Percentiles rank a stretch among this genome's conserved stretches.
phyloP scores from a whole-genome alignment of 768 basidiomycete genomes.

The Kwoniella sp. region DNA sequence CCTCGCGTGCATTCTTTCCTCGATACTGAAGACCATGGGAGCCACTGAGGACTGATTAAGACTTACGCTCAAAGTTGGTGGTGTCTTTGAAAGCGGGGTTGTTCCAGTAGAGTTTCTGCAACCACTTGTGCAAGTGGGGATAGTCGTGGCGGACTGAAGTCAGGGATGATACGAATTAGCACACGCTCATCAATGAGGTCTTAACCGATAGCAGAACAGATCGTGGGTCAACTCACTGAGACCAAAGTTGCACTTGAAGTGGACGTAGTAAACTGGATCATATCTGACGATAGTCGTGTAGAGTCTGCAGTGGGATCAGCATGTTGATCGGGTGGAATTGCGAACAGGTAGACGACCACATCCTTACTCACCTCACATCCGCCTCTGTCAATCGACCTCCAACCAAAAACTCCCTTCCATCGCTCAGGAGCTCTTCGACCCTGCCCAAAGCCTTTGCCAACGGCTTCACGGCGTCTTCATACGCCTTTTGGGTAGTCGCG shows the following conservation, averaged over 20 bases:
- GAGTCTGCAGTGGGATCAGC: constrained; percentile 62
- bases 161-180: too few species aligned
- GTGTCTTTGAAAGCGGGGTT: constrained; percentile 80
- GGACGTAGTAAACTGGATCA: constrained; percentile 72
- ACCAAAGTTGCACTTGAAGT: constrained; percentile 92
- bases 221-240: constrained; percentile 58
- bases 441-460: constrained; percentile 80
- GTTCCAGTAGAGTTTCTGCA: constrained; percentile 89
- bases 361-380: constrained; percentile 57
- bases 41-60: neutral
- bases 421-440: constrained; percentile 70
- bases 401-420: constrained; percentile 78
- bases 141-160: constrained; percentile 78
- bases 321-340: neutral
- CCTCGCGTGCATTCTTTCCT: constrained; percentile 60
- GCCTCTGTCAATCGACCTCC: constrained; percentile 74
- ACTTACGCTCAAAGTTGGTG: constrained; percentile 81
- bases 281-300: constrained; percentile 84
- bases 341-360: too few species aligned
- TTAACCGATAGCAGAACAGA: too few species aligned
- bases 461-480: constrained; percentile 71
- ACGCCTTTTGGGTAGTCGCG: constrained; percentile 76
- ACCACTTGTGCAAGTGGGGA: constrained; percentile 77
- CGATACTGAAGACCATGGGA: constrained; percentile 56
- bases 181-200: neutral